Percentiles rank a stretch among this genome's conserved stretches.
These are phyloP conservation scores for Colletotrichum scovillei DNA, from an alignment of 2,329 filamentous ascomycete genomes.

Conservation along the genomic window DNA sequence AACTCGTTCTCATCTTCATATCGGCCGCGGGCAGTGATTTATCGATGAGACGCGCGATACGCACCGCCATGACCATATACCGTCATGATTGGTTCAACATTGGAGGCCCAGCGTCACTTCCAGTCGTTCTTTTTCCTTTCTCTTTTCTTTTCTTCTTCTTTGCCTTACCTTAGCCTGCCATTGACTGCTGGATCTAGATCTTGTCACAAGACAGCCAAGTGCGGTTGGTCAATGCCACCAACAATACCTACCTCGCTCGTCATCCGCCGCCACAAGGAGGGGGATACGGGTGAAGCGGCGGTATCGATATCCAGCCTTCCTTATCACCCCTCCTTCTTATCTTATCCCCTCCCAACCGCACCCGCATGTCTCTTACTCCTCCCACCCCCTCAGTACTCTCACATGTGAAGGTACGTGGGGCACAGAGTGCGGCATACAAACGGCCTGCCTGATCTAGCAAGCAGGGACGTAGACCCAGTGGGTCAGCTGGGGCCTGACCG, in stretches of 20 bases:
- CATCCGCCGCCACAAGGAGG: not conserved
- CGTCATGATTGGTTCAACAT: not conserved
- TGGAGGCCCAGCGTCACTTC: not conserved
- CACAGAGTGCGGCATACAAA: not conserved
- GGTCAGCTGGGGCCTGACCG: not conserved
- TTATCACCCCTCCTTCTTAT: constrained; percentile 17
- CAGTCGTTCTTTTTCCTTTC: no score
- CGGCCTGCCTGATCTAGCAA: constrained; percentile 24
- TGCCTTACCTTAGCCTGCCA: not conserved
- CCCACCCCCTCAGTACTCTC: not conserved
- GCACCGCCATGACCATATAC: not conserved
- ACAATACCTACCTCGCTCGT: not conserved
- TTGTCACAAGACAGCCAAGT: not conserved
- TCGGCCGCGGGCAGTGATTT: not conserved
- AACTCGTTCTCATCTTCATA: not conserved
- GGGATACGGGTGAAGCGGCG: not conserved
- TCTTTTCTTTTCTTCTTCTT: not conserved
- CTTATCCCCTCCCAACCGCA: not conserved
- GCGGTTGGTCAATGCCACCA: not conserved
- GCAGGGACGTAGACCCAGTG: not conserved
- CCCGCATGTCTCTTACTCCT: not conserved
- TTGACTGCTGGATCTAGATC: not conserved
- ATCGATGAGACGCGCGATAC: constrained; percentile 21
- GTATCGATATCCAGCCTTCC: not conserved
- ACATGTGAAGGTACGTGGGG: constrained; percentile 6